Evolutionary conservation across 192 early-diverging fungal genomes (phyloP).

Genomic region (Coemansia sp.): DNA sequence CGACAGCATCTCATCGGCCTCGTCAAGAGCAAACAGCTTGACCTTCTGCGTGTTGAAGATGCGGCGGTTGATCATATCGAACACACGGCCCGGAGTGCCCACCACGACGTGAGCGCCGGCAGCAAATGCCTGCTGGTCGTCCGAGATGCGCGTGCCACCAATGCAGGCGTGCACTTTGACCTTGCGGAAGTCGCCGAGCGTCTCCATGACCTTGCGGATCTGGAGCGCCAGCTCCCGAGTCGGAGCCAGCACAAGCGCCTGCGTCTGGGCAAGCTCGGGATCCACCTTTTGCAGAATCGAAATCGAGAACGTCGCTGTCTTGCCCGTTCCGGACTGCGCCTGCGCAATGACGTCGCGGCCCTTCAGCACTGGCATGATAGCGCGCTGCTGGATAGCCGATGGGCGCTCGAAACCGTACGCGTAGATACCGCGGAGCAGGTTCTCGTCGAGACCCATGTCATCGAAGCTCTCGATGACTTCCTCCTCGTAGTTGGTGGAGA

Average conservation of each 20-base stretch:
- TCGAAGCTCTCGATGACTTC: constrained; percentile 94
- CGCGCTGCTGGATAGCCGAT: constrained; percentile 95
- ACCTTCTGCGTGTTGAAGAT: constrained; percentile 79
- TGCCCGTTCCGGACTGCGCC: constrained; percentile 99
- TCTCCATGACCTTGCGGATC: constrained; percentile 93
- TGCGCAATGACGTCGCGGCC: constrained; percentile 99
- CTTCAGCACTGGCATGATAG: constrained; percentile 94
- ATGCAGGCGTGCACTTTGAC: constrained; percentile 94
- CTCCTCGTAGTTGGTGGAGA: constrained; percentile 92
- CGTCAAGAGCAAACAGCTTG: constrained; percentile 99
- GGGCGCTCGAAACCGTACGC: constrained; percentile 98
- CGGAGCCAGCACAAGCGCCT: constrained; percentile 95
- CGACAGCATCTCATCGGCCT: constrained; percentile 99
- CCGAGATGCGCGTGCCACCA: constrained; percentile 92
- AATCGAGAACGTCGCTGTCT: constrained; percentile 99
- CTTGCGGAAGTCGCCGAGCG: constrained; percentile 95
- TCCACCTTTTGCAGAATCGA: constrained; percentile 96
- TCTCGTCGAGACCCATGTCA: constrained; percentile 87
- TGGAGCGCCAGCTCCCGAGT: constrained; percentile 98
- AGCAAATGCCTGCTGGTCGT: constrained; percentile 81
- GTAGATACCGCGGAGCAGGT: constrained; percentile 96
- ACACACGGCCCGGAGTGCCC: constrained; percentile 98
- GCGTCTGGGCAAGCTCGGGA: constrained; percentile 70
- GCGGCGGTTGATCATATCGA: constrained; percentile 96
- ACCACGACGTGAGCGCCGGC: constrained; percentile 90